These are phyloP conservation scores for Pittosporum tobira DNA, from an alignment of 129 eudicot genomes.

Conservation along the genomic window DNA sequence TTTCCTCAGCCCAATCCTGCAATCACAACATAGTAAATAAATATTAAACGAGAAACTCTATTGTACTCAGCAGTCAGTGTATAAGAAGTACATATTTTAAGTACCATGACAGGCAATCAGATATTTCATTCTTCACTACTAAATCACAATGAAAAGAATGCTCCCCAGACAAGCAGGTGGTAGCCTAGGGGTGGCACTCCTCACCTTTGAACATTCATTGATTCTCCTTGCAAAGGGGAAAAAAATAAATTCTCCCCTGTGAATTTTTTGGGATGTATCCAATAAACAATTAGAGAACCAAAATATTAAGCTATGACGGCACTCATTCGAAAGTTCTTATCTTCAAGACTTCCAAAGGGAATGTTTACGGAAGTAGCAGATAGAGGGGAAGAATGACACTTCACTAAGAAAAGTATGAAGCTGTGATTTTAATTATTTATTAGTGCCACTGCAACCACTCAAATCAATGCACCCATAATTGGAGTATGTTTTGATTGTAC, in stretches of 20 bases:
- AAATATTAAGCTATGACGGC: background rate
- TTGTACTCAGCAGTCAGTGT: background rate
- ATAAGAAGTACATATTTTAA: too few species aligned
- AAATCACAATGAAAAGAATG: conserved; percentile 1
- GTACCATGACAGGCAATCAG: background rate
- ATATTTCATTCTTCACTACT: background rate
- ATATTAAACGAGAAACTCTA: background rate
- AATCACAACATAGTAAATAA: conserved; percentile 8
- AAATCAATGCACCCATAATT: background rate
- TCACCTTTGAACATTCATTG: too few species aligned
- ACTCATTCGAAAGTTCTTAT: background rate
- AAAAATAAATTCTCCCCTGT: background rate
- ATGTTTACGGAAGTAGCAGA: background rate
- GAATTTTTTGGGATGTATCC: background rate
- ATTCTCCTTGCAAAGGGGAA: too few species aligned
- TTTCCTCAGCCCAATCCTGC: conserved; percentile 78
- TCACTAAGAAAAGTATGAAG: background rate
- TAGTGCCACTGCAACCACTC: background rate
- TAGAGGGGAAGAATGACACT: background rate
- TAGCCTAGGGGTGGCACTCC: too few species aligned
- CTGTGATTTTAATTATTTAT: conserved; percentile 7
- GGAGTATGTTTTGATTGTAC: background rate
- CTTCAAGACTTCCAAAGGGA: background rate
- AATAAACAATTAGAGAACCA: background rate
- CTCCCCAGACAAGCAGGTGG: too few species aligned